These are phyloP conservation scores for Carex pumila DNA, from an alignment of 176 grass and related monocot species.

Conservation along the genomic window DNA sequence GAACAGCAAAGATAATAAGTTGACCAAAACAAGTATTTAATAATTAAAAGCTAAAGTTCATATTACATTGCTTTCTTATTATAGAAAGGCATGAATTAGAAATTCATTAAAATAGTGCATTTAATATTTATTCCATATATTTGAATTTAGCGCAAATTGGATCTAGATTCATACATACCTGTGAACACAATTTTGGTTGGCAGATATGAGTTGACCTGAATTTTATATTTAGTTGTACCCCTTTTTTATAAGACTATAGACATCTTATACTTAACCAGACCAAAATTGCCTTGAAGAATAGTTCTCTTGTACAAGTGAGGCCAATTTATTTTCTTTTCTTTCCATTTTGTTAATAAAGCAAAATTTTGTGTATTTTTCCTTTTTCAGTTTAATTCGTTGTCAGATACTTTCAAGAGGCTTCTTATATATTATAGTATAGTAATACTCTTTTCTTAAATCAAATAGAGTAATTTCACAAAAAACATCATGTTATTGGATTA, in stretches of 20 bases:
- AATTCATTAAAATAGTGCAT: constrained; percentile 19
- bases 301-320: constrained; percentile 12
- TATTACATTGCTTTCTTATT: not conserved
- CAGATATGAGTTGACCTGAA: constrained; percentile 8
- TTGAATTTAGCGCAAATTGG: constrained; percentile 31
- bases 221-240: not conserved
- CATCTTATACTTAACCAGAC: not conserved
- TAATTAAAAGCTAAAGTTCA: not conserved
- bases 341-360: not conserved
- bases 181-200: not conserved
- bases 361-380: not conserved
- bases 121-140: not conserved
- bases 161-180: constrained; percentile 21
- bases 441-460: not conserved
- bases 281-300: not conserved
- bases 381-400: not conserved
- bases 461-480: not conserved
- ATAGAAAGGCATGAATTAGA: not conserved
- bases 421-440: not conserved
- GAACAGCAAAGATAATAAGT: not conserved
- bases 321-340: not conserved
- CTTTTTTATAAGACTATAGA: constrained; percentile 1
- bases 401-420: not conserved
- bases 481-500: not conserved
- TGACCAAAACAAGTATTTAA: constrained; percentile 8